Percentiles rank a stretch among this genome's conserved stretches.
phyloP scores from a whole-genome alignment of 169 alveolate species.

The Plasmodium blacklocki region DNA sequence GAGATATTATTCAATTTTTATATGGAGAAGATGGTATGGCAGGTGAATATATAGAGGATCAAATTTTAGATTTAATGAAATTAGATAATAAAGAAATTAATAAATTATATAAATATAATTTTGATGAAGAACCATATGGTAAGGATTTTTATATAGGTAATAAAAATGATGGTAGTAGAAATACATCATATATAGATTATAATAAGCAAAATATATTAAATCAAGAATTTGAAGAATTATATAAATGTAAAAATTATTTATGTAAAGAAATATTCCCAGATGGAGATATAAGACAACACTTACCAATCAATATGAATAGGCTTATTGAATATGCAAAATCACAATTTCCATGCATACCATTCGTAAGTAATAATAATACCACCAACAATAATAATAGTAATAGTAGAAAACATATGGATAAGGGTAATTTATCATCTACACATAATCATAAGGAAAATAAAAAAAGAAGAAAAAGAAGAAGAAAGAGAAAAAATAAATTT shows the following conservation, averaged over 20 bases:
- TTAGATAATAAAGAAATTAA: conserved; percentile 92
- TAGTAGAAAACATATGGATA: background rate
- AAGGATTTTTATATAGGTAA: conserved; percentile 27
- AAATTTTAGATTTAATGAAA: conserved; percentile 92
- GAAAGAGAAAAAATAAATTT: conserved; percentile 27
- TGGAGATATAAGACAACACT: conserved; percentile 96
- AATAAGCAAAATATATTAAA: conserved; percentile 86
- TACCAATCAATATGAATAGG: conserved; percentile 96
- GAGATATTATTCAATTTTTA: conserved; percentile 97
- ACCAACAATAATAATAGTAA: conserved; percentile 75
- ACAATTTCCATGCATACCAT: conserved; percentile 85
- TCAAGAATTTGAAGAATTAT: conserved; percentile 84
- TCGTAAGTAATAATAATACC: conserved; percentile 42
- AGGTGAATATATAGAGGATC: conserved; percentile 99
- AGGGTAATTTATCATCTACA: conserved; percentile 1
- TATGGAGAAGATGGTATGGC: conserved; percentile 99
- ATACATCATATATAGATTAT: conserved; percentile 82
- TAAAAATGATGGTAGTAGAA: conserved; percentile 67
- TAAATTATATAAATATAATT: conserved; percentile 84
- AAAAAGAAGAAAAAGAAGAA: conserved; percentile 46
- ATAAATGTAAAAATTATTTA: conserved; percentile 82
- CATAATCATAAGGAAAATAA: conserved; percentile 48
- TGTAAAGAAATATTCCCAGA: conserved; percentile 92
- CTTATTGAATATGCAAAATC: conserved; percentile 94
- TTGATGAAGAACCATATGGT: conserved; percentile 84